phyloP scores from a whole-genome alignment of 2,329 filamentous ascomycete genomes.

The Botrytis deweyae region DNA sequence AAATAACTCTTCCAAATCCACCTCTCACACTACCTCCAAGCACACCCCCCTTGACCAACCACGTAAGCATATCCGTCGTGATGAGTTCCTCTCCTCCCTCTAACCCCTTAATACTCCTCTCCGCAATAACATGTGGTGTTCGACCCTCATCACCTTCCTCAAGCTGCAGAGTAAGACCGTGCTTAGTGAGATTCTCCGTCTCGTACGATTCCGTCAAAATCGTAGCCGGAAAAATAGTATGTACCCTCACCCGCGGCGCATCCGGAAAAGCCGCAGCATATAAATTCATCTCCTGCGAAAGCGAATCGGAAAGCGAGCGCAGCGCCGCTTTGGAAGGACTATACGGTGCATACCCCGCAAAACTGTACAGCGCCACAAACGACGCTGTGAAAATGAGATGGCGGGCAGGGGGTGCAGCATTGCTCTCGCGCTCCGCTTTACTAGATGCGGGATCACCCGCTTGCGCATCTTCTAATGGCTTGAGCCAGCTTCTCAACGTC shows the following conservation, averaged over 20 bases:
- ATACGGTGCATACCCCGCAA: constrained; percentile 81
- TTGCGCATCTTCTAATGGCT: constrained; percentile 39
- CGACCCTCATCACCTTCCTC: constrained; percentile 78
- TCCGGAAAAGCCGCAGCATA: constrained; percentile 76
- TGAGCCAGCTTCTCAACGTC: constrained; percentile 72
- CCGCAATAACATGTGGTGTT: constrained; percentile 73
- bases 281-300: constrained; percentile 78
- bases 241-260: neutral
- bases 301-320: constrained; percentile 74
- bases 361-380: constrained; percentile 67
- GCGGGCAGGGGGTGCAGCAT: constrained; percentile 34
- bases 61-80: constrained; percentile 69
- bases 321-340: constrained; percentile 80
- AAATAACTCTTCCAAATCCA: neutral
- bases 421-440: neutral
- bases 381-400: constrained; percentile 88
- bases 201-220: constrained; percentile 77
- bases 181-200: constrained; percentile 74
- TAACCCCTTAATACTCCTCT: constrained; percentile 64
- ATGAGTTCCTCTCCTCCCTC: constrained; percentile 74
- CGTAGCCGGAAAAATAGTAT: constrained; percentile 55
- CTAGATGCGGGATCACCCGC: neutral
- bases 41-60: constrained; percentile 67
- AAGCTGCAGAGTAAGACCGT: constrained; percentile 70
- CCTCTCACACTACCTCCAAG: constrained; percentile 51